Percentiles rank a stretch among this genome's conserved stretches.
Evolutionary conservation across 768 basidiomycete species (phyloP).

Genomic region (Panus rudis): DNA sequence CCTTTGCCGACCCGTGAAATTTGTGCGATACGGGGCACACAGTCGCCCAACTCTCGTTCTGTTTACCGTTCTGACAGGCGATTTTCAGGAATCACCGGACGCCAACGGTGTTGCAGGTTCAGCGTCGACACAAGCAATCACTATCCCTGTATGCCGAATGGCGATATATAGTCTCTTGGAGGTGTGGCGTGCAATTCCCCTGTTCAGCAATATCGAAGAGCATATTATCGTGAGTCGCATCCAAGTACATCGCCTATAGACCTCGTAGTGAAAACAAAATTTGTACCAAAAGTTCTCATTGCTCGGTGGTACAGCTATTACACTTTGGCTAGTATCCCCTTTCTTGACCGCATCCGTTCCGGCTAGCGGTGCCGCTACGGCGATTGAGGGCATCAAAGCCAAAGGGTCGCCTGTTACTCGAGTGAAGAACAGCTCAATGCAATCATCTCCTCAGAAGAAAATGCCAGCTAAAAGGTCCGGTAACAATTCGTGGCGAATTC

Average conservation of each 20-base stretch:
- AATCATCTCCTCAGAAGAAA: not conserved
- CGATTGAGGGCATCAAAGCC: not conserved
- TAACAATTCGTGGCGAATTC: conserved; percentile 2
- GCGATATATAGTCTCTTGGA: conserved; percentile 21
- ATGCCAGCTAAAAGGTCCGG: not conserved
- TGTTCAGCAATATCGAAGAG: conserved; percentile 10
- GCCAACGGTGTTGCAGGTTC: conserved; percentile 7
- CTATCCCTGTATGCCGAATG: conserved; percentile 20
- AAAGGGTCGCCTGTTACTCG: not conserved
- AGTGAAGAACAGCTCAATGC: not conserved
- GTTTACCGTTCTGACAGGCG: no score
- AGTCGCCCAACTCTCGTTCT: no score
- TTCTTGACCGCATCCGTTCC: conserved; percentile 6
- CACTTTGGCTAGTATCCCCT: conserved; percentile 5
- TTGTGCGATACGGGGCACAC: no score
- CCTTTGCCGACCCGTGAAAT: no score
- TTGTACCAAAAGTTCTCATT: conserved; percentile 2
- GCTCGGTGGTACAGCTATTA: conserved; percentile 5
- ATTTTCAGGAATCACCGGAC: conserved; percentile 12
- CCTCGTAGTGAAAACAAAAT: not conserved
- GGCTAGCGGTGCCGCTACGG: not conserved
- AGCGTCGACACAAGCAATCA: conserved; percentile 16
- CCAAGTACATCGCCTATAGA: not conserved
- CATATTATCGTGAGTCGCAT: conserved; percentile 10
- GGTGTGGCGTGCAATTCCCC: conserved; percentile 17